Conservation (phyloP, 768 basidiomycete species). For the Russula emetica region DNA sequence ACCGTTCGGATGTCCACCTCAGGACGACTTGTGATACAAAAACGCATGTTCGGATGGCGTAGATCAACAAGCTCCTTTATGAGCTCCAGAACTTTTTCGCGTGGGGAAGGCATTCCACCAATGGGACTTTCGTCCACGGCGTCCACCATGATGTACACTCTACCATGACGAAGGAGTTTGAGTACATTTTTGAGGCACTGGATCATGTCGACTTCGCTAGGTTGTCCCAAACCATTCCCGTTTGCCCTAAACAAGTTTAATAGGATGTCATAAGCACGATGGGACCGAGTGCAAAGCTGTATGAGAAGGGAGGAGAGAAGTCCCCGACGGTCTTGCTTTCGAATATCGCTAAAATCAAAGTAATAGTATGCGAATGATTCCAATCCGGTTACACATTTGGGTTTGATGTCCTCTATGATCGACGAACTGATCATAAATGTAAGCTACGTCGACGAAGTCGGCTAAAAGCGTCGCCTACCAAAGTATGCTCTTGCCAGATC, state of each 20-base stretch:
- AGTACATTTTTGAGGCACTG: background rate
- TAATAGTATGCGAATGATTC: background rate
- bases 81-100: background rate
- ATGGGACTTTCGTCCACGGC: slow-evolving; percentile 13
- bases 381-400: background rate
- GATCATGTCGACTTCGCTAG: background rate
- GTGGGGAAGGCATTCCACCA: background rate
- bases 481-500: slow-evolving; percentile 12
- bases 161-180: background rate
- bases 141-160: background rate
- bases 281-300: background rate
- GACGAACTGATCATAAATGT: background rate
- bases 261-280: background rate
- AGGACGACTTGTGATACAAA: background rate
- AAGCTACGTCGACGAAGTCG: background rate
- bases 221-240: background rate
- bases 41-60: background rate
- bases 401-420: background rate
- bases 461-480: background rate
- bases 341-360: background rate
- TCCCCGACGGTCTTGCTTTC: slow-evolving; percentile 8
- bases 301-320: slow-evolving; percentile 2
- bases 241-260: background rate
- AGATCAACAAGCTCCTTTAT: background rate
- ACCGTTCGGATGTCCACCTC: slow-evolving; percentile 3